Evolutionary conservation across 805 yeast species (phyloP), one percentile per base, ranked within the genome.

Genomic region (Candida coleopterorum): DNA sequence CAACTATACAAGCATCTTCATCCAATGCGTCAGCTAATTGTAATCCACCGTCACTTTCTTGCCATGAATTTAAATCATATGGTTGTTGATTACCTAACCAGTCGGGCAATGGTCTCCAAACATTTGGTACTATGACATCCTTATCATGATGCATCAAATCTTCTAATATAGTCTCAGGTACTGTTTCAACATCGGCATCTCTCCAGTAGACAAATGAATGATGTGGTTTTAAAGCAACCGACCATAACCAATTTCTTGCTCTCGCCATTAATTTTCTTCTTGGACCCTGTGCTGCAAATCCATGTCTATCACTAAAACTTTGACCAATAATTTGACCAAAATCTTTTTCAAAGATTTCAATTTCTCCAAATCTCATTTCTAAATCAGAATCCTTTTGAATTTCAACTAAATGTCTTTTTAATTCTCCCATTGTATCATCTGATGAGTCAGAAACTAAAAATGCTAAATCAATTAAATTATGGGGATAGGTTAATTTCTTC

Each of bases 141-240:
- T 75, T 77, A 56, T 83, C 79, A 58, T 87, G 96, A 50, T 77
- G 84, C 97, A 90, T 90, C 49, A 89, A 67, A 60, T 89, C 97
- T 60, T 89, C 96, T 43, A 89, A 60, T 42, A 89, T 77, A 1
- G 96, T 81, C 1, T 80, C 72, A 4, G 96, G 95, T 21, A 83
- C 78, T 0, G 89, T 80, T 56, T 89, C 96, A n/a, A 90, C 95
- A 60, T 90, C 97, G 9, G 93, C 96, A 64, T 90, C 97, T 60
- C 97, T 72, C 97, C 97, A 90, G 58, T 89, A 88, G 6, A 90
- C 96, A 84, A 89, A 88, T 6, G 95, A 79, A 56, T 90, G 97
- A 56, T 90, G 80, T 1, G 97, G 97, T 56, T 80, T 81, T 34
- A 90, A 60, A 1, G 96, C 94, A 6, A 83, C 87, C 1, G 90